These are phyloP conservation scores for Stipa capillata DNA, from an alignment of 176 grass and related monocot genomes.

Conservation along the genomic window DNA sequence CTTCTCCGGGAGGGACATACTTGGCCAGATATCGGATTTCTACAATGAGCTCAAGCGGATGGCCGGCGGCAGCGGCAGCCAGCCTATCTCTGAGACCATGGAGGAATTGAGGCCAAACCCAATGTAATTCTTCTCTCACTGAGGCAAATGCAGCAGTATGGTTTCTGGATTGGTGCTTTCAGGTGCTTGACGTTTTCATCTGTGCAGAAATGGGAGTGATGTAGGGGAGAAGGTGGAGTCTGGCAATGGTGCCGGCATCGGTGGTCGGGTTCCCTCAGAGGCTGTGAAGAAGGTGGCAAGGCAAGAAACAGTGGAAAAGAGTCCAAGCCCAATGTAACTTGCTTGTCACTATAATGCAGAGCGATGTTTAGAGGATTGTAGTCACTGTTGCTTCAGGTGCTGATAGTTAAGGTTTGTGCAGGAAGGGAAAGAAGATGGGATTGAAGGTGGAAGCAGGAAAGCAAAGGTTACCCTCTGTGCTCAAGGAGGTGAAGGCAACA, in stretches of 20 bases:
- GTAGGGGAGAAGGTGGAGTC: slow-evolving; percentile 1
- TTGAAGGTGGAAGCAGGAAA: slow-evolving; percentile 51
- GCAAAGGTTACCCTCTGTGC: slow-evolving; percentile 36
- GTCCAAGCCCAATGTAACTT: slow-evolving; percentile 32
- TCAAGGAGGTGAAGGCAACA: slow-evolving; percentile 72
- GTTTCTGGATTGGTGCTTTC: background rate
- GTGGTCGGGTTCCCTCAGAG: background rate
- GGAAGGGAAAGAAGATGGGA: slow-evolving; percentile 39
- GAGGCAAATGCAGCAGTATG: background rate
- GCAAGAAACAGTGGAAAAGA: slow-evolving; percentile 24
- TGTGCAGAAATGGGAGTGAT: slow-evolving; percentile 19
- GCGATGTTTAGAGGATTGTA: background rate
- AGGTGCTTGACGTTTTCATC: slow-evolving; percentile 21
- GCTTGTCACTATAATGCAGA: background rate
- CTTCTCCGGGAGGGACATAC: slow-evolving; percentile 81
- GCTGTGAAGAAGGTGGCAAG: slow-evolving; percentile 10
- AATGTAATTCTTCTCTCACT: slow-evolving; percentile 20
- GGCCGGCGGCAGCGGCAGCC: slow-evolving; percentile 35
- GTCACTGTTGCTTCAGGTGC: background rate
- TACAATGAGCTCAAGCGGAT: slow-evolving; percentile 89
- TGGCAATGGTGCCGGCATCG: background rate
- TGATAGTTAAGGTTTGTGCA: slow-evolving; percentile 20
- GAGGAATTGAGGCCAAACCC: slow-evolving; percentile 13
- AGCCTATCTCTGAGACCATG: slow-evolving; percentile 1
- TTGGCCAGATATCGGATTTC: slow-evolving; percentile 91